These are phyloP conservation scores for Yamadazyma kitorensis DNA, from an alignment of 805 yeast species.

Conservation along the genomic window DNA sequence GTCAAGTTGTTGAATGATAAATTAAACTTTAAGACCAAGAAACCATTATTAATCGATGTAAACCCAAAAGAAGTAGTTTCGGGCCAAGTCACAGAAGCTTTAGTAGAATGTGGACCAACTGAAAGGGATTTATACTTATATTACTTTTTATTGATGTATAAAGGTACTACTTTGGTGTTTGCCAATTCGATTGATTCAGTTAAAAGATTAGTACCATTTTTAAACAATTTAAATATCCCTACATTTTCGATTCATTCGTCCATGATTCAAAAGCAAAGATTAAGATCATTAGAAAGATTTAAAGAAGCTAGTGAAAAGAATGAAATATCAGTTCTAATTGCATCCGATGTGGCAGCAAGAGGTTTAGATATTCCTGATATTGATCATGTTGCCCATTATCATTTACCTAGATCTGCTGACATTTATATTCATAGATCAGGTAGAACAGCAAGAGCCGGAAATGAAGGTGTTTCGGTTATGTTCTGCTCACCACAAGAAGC, in stretches of 20 bases:
- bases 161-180: constrained; percentile 87
- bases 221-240: constrained; percentile 66
- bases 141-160: constrained; percentile 80
- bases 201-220: constrained; percentile 73
- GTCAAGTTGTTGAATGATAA: constrained; percentile 63
- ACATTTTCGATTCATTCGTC: constrained; percentile 84
- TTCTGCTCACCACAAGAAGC: constrained; percentile 93
- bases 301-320: constrained; percentile 46
- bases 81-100: constrained; percentile 71
- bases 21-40: constrained; percentile 62
- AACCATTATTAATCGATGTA: constrained; percentile 75
- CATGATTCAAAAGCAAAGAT: constrained; percentile 92
- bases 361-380: constrained; percentile 91
- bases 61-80: constrained; percentile 84
- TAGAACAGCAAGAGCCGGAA: constrained; percentile 96
- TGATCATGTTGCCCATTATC: constrained; percentile 94
- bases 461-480: constrained; percentile 92
- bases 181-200: constrained; percentile 96
- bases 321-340: constrained; percentile 69
- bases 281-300: constrained; percentile 81
- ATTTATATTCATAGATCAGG: constrained; percentile 95
- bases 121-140: constrained; percentile 90
- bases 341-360: constrained; percentile 98
- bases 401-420: constrained; percentile 91
- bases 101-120: constrained; percentile 85